Evolutionary conservation across 2,329 filamentous ascomycete genomes (phyloP).

Genomic region (Pseudogymnoascus sp.): DNA sequence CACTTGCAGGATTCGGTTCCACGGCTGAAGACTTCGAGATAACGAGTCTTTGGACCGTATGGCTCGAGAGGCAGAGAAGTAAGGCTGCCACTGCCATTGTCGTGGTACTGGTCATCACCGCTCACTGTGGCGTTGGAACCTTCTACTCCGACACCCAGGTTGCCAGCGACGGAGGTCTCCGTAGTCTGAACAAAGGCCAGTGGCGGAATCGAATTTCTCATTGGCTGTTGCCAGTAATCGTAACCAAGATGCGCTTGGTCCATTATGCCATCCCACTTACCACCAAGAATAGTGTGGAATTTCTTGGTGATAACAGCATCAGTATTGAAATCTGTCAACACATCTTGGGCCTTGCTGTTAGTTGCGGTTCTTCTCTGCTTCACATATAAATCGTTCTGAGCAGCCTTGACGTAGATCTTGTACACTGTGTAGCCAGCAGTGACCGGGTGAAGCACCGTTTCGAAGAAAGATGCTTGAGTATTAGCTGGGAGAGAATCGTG

Average conservation of each 20-base stretch:
- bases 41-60: slow-evolving; percentile 48
- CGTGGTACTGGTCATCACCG: slow-evolving; percentile 58
- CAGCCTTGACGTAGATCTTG: slow-evolving; percentile 44
- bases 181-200: slow-evolving; percentile 52
- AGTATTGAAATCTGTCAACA: slow-evolving; percentile 47
- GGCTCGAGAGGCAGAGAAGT: slow-evolving; percentile 50
- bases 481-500: slow-evolving; percentile 45
- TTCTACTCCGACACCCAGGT: slow-evolving; percentile 57
- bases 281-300: slow-evolving; percentile 51
- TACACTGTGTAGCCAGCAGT: slow-evolving; percentile 50
- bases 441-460: slow-evolving; percentile 54
- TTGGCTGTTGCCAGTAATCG: slow-evolving; percentile 62
- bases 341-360: slow-evolving; percentile 46
- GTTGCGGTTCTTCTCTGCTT: slow-evolving; percentile 50
- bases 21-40: slow-evolving; percentile 57
- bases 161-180: slow-evolving; percentile 52
- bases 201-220: slow-evolving; percentile 59
- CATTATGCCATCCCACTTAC: slow-evolving; percentile 58
- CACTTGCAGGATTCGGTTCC: slow-evolving; percentile 47
- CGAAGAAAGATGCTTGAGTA: slow-evolving; percentile 52
- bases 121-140: slow-evolving; percentile 60
- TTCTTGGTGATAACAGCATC: slow-evolving; percentile 49
- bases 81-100: slow-evolving; percentile 46
- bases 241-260: slow-evolving; percentile 52
- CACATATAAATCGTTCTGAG: slow-evolving; percentile 48